Conservation (phyloP, 148 eudicot genomes). For the Fagopyrum esculentum region DNA sequence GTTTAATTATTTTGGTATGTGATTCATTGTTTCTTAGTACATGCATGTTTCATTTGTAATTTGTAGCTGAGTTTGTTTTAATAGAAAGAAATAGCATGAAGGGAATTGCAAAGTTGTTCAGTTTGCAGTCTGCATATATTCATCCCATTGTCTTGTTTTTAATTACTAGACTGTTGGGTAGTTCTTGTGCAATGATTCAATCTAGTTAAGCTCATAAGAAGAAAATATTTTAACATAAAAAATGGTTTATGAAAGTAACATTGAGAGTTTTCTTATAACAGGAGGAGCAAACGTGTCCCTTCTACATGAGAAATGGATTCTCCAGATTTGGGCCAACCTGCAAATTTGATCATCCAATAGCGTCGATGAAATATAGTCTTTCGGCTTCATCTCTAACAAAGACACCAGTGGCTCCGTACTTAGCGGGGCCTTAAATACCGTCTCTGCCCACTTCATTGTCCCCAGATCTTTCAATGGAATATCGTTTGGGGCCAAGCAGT, state of each 20-base stretch:
- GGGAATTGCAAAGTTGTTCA: neutral
- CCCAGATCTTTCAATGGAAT: slow-evolving; percentile 34
- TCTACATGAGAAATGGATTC: slow-evolving; percentile 64
- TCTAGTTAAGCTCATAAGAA: neutral
- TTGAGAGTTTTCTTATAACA: slow-evolving; percentile 18
- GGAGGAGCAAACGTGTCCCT: slow-evolving; percentile 73
- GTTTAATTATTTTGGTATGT: neutral
- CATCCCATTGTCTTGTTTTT: neutral
- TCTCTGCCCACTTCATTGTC: slow-evolving; percentile 34
- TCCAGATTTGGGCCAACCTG: slow-evolving; percentile 89
- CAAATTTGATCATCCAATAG: slow-evolving; percentile 83
- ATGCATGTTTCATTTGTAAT: neutral
- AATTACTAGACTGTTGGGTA: neutral
- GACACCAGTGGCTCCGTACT: slow-evolving; percentile 48
- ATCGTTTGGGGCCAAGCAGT: slow-evolving; percentile 25
- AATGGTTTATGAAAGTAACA: neutral
- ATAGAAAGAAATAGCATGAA: neutral
- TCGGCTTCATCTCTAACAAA: slow-evolving; percentile 61
- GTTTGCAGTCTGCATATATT: neutral
- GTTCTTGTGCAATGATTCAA: neutral
- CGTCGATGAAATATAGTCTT: slow-evolving; percentile 50
- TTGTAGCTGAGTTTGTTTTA: neutral
- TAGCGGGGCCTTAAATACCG: slow-evolving; percentile 32
- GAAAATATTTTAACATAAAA: neutral
- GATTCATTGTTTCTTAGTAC: neutral